phyloP scores from a whole-genome alignment of 176 grass and related monocot species.

The Lolium perenne region DNA sequence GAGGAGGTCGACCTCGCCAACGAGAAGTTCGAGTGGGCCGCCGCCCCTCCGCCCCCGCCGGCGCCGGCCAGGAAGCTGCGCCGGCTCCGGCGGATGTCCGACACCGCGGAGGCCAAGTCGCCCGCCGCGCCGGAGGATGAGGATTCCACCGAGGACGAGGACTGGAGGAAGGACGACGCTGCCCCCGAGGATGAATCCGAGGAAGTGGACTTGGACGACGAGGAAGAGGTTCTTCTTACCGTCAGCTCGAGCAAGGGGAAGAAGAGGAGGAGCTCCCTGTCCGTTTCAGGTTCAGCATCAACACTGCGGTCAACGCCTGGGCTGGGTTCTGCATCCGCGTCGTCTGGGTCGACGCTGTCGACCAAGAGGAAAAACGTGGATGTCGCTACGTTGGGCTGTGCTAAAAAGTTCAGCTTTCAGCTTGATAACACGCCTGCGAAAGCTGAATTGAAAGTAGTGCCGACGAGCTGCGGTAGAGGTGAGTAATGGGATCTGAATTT shows the following conservation, averaged over 20 bases:
- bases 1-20: conserved; percentile 73
- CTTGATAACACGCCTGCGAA: conserved; percentile 27
- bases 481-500: conserved; percentile 43
- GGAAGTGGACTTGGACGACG: conserved; percentile 77
- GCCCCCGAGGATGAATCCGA: conserved; percentile 57
- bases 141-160: conserved; percentile 80
- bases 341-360: conserved; percentile 17
- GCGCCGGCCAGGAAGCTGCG: conserved; percentile 65
- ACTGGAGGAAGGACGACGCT: conserved; percentile 59
- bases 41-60: conserved; percentile 24
- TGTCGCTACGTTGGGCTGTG: conserved; percentile 61
- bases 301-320: neutral
- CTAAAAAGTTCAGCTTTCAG: conserved; percentile 82
- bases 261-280: conserved; percentile 37
- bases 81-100: conserved; percentile 71
- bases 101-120: conserved; percentile 31
- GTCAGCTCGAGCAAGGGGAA: conserved; percentile 48
- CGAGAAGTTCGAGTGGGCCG: conserved; percentile 76
- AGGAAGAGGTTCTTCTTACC: conserved; percentile 54
- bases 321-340: conserved; percentile 18
- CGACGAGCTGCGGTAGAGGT: conserved; percentile 39
- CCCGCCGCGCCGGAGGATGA: conserved; percentile 38
- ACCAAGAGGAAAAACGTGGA: conserved; percentile 82
- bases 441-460: conserved; percentile 23
- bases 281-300: neutral